These are phyloP conservation scores for Vitis hybrid DNA, from an alignment of 177 flowering plant genomes.

Conservation along the genomic window DNA sequence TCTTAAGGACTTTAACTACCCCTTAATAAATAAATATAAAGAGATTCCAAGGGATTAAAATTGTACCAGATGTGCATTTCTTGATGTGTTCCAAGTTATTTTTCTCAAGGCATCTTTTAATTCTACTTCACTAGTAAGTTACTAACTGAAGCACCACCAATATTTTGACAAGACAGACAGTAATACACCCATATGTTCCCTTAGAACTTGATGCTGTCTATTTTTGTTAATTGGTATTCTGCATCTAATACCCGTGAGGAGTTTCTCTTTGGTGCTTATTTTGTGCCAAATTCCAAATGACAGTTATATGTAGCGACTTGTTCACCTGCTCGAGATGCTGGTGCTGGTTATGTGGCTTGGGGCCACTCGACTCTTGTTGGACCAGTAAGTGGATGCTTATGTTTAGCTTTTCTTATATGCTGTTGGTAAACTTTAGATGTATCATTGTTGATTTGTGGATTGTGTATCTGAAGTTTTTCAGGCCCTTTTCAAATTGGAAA, in stretches of 20 bases:
- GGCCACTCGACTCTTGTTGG: constrained; percentile 98
- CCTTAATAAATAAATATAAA: no score
- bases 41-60: no score
- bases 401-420: background rate
- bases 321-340: constrained; percentile 91
- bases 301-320: constrained; percentile 97
- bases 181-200: background rate
- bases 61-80: no score
- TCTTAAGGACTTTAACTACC: no score
- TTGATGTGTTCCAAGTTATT: no score
- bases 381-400: constrained; percentile 62
- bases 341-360: constrained; percentile 90
- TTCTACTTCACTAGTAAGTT: no score
- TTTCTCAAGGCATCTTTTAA: no score
- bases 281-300: constrained; percentile 8
- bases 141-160: no score
- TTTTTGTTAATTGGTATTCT: background rate
- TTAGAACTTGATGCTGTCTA: background rate
- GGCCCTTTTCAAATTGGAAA: no score
- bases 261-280: background rate
- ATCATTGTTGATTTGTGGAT: background rate
- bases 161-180: background rate
- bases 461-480: no score
- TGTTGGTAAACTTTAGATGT: background rate
- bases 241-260: background rate